Conservation (phyloP, 495 filamentous ascomycete species). For the Annulohypoxylon nitens region DNA sequence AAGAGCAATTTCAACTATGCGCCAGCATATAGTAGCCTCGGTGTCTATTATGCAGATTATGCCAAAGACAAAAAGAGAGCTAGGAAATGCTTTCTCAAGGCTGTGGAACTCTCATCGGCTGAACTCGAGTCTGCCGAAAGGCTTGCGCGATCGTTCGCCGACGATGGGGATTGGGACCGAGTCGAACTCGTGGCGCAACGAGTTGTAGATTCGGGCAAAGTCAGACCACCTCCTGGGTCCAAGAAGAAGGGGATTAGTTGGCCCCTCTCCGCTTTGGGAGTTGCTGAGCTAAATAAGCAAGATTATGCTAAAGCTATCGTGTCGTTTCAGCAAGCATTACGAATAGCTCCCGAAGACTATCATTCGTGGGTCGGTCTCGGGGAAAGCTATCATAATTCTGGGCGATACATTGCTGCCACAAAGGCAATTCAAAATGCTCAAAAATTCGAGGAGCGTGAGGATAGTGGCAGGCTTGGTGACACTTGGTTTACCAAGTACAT, state of each 20-base stretch:
- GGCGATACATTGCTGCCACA: constrained; percentile 90
- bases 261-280: constrained; percentile 94
- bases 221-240: constrained; percentile 87
- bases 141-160: constrained; percentile 85
- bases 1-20: constrained; percentile 91
- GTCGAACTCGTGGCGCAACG: constrained; percentile 93
- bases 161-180: constrained; percentile 93
- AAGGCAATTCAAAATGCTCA: constrained; percentile 89
- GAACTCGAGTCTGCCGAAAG: constrained; percentile 91
- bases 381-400: constrained; percentile 95
- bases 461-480: constrained; percentile 62
- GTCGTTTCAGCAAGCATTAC: constrained; percentile 90
- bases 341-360: constrained; percentile 86
- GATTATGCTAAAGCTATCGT: constrained; percentile 88
- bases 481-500: constrained; percentile 97
- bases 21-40: constrained; percentile 91
- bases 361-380: constrained; percentile 96
- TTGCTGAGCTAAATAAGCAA: constrained; percentile 96
- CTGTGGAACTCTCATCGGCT: constrained; percentile 89
- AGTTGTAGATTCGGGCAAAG: constrained; percentile 92
- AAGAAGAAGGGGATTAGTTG: constrained; percentile 93
- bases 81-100: constrained; percentile 93
- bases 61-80: constrained; percentile 85
- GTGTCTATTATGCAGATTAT: constrained; percentile 96
- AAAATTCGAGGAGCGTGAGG: constrained; percentile 69